These are phyloP conservation scores for Camellia oleifera DNA, from an alignment of 179 eudicot genomes.

Conservation along the genomic window DNA sequence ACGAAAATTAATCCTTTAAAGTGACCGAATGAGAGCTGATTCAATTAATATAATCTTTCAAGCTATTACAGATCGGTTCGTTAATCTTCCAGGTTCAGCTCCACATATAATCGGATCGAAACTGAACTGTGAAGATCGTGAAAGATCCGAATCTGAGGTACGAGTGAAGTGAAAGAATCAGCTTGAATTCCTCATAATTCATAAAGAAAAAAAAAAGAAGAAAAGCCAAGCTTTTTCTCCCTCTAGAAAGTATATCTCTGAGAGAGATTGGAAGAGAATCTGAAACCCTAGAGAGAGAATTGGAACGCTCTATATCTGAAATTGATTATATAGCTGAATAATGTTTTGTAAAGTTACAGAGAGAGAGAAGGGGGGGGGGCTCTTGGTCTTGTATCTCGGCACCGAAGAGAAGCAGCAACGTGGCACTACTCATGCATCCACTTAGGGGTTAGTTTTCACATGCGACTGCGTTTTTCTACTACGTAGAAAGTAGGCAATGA, in stretches of 20 bases:
- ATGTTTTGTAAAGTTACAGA: neutral
- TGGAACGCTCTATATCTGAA: neutral
- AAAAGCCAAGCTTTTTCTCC: neutral
- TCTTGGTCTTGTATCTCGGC: constrained; percentile 16
- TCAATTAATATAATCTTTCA: constrained; percentile 5
- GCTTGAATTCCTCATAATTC: neutral
- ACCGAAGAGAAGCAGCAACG: constrained; percentile 17
- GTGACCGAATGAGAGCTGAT: neutral
- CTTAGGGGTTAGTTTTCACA: neutral
- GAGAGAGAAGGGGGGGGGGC: neutral
- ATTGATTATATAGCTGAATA: neutral
- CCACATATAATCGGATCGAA: constrained; percentile 8
- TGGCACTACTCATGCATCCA: constrained; percentile 24
- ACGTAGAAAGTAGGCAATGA: neutral
- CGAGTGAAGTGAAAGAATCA: constrained; percentile 10
- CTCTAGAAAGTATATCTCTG: neutral
- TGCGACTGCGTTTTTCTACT: neutral
- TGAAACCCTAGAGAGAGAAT: constrained; percentile 22
- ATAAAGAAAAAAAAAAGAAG: neutral
- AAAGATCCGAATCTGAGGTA: constrained; percentile 17
- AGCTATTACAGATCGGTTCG: constrained; percentile 13
- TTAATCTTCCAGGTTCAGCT: constrained; percentile 14
- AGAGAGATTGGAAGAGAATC: constrained; percentile 4
- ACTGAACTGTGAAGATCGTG: neutral
- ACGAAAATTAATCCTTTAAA: neutral